These are phyloP conservation scores for Jaltomata sinuosa DNA, from an alignment of 257 asterid species.

Conservation along the genomic window DNA sequence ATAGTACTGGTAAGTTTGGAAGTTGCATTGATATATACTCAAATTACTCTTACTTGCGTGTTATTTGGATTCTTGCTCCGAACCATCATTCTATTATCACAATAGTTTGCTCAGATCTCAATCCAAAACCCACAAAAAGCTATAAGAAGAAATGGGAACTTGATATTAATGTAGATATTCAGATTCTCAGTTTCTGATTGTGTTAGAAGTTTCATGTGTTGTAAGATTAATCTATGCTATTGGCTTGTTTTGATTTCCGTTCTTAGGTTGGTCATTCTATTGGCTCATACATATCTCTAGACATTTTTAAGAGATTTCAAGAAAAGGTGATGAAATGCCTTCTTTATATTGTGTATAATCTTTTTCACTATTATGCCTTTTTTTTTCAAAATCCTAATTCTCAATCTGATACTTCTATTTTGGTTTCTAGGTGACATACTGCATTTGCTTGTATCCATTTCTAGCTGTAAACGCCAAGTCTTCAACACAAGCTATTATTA, in stretches of 20 bases:
- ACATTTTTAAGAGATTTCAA: slow-evolving; percentile 48
- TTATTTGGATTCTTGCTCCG: background rate
- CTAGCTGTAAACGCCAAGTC: slow-evolving; percentile 61
- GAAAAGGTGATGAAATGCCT: slow-evolving; percentile 43
- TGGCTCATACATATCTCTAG: slow-evolving; percentile 74
- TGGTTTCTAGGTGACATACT: slow-evolving; percentile 45
- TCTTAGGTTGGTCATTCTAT: slow-evolving; percentile 89
- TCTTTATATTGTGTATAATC: background rate
- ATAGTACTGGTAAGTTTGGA: slow-evolving; percentile 52
- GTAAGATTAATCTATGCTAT: background rate
- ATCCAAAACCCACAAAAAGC: background rate
- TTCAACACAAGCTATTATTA: slow-evolving; percentile 47
- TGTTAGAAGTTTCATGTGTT: background rate
- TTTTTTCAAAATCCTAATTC: background rate
- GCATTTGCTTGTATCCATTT: slow-evolving; percentile 74
- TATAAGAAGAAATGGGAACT: background rate
- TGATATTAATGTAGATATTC: background rate
- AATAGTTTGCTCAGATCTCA: background rate
- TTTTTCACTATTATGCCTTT: background rate
- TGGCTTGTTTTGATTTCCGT: slow-evolving; percentile 11
- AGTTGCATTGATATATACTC: background rate
- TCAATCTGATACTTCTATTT: slow-evolving; percentile 6
- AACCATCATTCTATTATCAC: background rate
- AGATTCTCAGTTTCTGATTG: background rate
- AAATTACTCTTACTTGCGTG: background rate